Evolutionary conservation across 2,329 filamentous ascomycete species (phyloP).

Genomic region (Lizonia empirigonia): DNA sequence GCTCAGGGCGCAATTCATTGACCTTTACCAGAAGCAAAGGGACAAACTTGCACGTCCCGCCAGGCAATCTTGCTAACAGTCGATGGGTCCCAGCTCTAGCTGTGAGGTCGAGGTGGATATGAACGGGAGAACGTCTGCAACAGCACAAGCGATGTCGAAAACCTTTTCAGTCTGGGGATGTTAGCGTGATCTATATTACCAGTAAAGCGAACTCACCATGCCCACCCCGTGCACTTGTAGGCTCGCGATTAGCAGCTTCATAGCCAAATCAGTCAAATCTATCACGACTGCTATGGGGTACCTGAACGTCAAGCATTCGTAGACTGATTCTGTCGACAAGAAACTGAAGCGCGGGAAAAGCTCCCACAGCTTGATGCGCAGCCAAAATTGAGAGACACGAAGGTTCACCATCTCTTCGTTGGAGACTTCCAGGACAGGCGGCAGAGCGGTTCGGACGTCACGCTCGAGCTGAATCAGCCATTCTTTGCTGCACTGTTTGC

Average conservation of each 20-base stretch:
- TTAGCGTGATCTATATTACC: conserved; percentile 8
- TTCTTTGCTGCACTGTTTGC: conserved; percentile 60
- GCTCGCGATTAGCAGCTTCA: conserved; percentile 30
- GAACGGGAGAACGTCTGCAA: conserved; percentile 36
- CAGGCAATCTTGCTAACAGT: conserved; percentile 31
- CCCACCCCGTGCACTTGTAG: conserved; percentile 38
- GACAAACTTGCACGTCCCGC: conserved; percentile 32
- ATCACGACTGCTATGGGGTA: conserved; percentile 67
- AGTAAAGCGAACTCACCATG: conserved; percentile 23
- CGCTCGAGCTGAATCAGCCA: conserved; percentile 66
- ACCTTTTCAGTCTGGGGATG: conserved; percentile 33
- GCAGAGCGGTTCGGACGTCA: conserved; percentile 63
- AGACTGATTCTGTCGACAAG: conserved; percentile 53
- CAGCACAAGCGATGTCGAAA: conserved; percentile 39
- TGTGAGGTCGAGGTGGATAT: conserved; percentile 19
- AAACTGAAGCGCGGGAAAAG: conserved; percentile 62
- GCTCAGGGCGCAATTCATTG: conserved; percentile 32
- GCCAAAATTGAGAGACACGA: conserved; percentile 66
- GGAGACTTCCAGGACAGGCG: conserved; percentile 57
- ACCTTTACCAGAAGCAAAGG: conserved; percentile 35
- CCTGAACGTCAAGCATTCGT: conserved; percentile 64
- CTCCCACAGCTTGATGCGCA: conserved; percentile 69
- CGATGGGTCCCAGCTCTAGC: conserved; percentile 23
- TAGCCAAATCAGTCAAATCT: conserved; percentile 59
- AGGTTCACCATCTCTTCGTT: conserved; percentile 63